These are phyloP conservation scores for Clonostachys rosea DNA, from an alignment of 2,329 filamentous ascomycete genomes.

Conservation along the genomic window DNA sequence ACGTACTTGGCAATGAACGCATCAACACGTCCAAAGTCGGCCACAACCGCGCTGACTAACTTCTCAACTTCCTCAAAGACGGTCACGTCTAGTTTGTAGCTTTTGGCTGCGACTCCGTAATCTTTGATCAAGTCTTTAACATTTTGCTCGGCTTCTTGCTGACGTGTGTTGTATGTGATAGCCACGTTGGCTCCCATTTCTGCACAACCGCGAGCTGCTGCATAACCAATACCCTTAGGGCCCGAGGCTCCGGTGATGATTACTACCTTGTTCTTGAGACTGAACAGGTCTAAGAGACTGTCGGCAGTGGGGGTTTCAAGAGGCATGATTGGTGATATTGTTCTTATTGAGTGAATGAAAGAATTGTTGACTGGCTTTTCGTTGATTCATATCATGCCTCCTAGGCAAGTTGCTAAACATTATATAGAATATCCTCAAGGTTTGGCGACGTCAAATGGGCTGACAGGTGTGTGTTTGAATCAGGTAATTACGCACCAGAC, in stretches of 20 bases:
- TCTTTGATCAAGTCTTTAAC: slow-evolving; percentile 54
- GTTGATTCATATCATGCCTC: too few species aligned
- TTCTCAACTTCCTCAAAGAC: slow-evolving; percentile 34
- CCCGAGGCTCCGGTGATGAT: slow-evolving; percentile 63
- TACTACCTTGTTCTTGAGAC: slow-evolving; percentile 60
- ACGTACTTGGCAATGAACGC: slow-evolving; percentile 61
- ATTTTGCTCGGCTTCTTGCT: slow-evolving; percentile 56
- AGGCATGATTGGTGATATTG: slow-evolving; percentile 30
- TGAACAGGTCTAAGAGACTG: slow-evolving; percentile 55
- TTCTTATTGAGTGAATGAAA: too few species aligned
- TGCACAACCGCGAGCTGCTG: slow-evolving; percentile 57
- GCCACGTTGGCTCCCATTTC: slow-evolving; percentile 63
- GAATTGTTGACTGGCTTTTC: too few species aligned
- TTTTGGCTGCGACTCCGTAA: slow-evolving; percentile 57
- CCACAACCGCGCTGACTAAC: slow-evolving; percentile 51
- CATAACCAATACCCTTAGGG: slow-evolving; percentile 60
- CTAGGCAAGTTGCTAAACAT: too few species aligned
- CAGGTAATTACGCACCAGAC: too few species aligned
- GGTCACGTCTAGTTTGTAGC: slow-evolving; percentile 43
- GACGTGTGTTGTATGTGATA: slow-evolving; percentile 62
- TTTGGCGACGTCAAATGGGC: too few species aligned
- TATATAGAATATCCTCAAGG: too few species aligned
- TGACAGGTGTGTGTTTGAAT: too few species aligned
- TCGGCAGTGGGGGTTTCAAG: slow-evolving; percentile 45
- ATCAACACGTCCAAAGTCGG: slow-evolving; percentile 66